These are phyloP conservation scores for Cytospora chrysosperma DNA, from an alignment of 2,329 filamentous ascomycete genomes.

Conservation along the genomic window DNA sequence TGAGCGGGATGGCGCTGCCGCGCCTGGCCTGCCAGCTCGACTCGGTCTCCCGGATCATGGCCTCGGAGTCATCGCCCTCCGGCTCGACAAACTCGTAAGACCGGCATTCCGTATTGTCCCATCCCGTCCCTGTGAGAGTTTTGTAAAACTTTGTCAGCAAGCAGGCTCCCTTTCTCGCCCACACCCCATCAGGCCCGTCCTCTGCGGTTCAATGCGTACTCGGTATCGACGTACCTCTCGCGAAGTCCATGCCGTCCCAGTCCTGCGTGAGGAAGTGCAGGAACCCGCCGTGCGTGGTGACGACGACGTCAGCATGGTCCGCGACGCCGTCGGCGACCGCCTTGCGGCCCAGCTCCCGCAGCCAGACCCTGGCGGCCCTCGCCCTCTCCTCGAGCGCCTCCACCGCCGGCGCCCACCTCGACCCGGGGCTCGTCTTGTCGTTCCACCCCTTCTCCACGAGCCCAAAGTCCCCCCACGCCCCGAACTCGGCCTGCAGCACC, in stretches of 20 bases:
- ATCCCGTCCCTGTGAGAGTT: constrained; percentile 59
- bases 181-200: no score
- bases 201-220: no score
- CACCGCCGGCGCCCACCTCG: constrained; percentile 47
- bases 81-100: constrained; percentile 60
- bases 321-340: constrained; percentile 30
- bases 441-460: constrained; percentile 69
- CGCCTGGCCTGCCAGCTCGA: constrained; percentile 47
- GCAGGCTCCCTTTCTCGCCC: no score
- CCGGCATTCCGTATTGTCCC: constrained; percentile 72
- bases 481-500: constrained; percentile 61
- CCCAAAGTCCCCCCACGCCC: constrained; percentile 60
- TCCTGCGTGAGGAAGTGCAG: constrained; percentile 84
- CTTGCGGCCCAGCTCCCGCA: constrained; percentile 49
- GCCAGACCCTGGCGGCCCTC: constrained; percentile 55
- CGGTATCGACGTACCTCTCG: constrained; percentile 35
- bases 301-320: constrained; percentile 57
- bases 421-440: constrained; percentile 52
- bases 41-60: constrained; percentile 47
- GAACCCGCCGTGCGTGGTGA: constrained; percentile 81
- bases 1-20: constrained; percentile 42
- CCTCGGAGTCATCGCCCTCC: constrained; percentile 48
- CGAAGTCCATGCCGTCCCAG: constrained; percentile 60
- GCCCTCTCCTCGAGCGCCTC: constrained; percentile 61
- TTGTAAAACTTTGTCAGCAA: background rate